Percentiles rank a stretch among this genome's conserved stretches.
phyloP scores from a whole-genome alignment of 768 basidiomycete species.

The Heimioporus sp. region DNA sequence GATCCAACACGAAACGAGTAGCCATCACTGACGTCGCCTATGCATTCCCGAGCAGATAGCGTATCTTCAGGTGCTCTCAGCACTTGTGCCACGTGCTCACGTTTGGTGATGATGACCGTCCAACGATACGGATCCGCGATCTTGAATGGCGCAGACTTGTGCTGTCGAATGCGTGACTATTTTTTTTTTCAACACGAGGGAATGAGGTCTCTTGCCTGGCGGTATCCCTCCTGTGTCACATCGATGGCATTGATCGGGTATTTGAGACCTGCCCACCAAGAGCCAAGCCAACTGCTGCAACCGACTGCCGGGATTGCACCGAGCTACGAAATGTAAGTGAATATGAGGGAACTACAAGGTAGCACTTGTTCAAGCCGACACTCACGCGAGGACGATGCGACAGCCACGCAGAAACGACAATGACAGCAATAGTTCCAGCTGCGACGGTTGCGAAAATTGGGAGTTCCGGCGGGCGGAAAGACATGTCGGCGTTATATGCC shows the following conservation, averaged over 20 bases:
- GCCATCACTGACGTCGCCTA: constrained; percentile 31
- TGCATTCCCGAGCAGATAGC: constrained; percentile 20
- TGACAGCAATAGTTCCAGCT: too few species aligned
- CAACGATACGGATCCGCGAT: constrained; percentile 30
- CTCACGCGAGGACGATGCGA: too few species aligned
- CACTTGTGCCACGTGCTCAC: constrained; percentile 36
- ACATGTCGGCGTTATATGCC: too few species aligned
- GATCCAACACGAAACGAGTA: too few species aligned
- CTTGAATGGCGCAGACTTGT: constrained; percentile 29
- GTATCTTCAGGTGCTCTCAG: constrained; percentile 37
- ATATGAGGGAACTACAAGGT: too few species aligned
- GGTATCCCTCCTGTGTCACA: constrained; percentile 30
- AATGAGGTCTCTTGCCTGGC: constrained; percentile 16
- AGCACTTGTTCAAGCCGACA: too few species aligned
- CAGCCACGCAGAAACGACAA: too few species aligned
- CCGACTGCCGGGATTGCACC: constrained; percentile 30
- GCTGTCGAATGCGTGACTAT: constrained; percentile 6
- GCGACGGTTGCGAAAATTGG: too few species aligned
- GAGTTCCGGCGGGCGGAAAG: too few species aligned
- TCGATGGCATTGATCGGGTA: constrained; percentile 15
- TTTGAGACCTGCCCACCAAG: constrained; percentile 22
- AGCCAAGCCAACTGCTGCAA: constrained; percentile 19
- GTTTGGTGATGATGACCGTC: constrained; percentile 36
- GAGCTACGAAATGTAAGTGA: constrained; percentile 6
- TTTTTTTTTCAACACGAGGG: background rate